phyloP scores from a whole-genome alignment of 352 stramenopile genomes.

The Aphanomyces euteiches region DNA sequence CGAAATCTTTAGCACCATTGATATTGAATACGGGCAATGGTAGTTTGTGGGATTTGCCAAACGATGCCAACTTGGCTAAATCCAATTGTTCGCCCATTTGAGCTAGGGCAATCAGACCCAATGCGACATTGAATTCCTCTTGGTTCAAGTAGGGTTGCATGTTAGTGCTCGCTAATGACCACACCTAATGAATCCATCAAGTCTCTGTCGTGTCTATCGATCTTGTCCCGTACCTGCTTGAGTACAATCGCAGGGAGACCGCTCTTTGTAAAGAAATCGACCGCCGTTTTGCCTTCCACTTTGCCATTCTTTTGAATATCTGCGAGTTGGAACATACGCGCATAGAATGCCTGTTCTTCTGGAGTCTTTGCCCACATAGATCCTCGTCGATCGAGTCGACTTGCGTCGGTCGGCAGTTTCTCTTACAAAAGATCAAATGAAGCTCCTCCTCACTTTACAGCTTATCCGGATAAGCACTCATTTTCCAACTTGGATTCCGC shows the following conservation, averaged over 20 bases:
- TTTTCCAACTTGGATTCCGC: not conserved
- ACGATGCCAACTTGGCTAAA: not conserved
- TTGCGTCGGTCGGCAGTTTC: not conserved
- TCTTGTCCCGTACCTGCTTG: slow-evolving; percentile 26
- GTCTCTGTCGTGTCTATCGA: not conserved
- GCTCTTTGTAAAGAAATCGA: slow-evolving; percentile 29
- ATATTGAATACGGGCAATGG: slow-evolving; percentile 27
- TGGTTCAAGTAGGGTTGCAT: slow-evolving; percentile 29
- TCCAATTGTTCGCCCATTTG: slow-evolving; percentile 16
- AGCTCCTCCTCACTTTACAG: not conserved
- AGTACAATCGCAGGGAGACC: slow-evolving; percentile 12
- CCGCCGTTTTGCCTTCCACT: slow-evolving; percentile 24
- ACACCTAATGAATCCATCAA: slow-evolving; percentile 15
- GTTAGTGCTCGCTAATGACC: slow-evolving; percentile 24
- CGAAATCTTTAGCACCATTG: slow-evolving; percentile 16
- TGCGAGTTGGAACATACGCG: slow-evolving; percentile 20
- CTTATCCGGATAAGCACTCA: not conserved
- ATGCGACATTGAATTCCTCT: slow-evolving; percentile 27
- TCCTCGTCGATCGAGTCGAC: not conserved
- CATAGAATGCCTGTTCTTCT: slow-evolving; percentile 21
- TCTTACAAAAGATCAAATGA: slow-evolving; percentile 6
- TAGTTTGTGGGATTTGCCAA: slow-evolving; percentile 1
- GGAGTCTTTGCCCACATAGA: slow-evolving; percentile 24
- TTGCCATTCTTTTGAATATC: slow-evolving; percentile 28
- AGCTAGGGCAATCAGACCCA: slow-evolving; percentile 24